phyloP scores from a whole-genome alignment of 495 filamentous ascomycete species.

The Aspergillus mulundensis region DNA sequence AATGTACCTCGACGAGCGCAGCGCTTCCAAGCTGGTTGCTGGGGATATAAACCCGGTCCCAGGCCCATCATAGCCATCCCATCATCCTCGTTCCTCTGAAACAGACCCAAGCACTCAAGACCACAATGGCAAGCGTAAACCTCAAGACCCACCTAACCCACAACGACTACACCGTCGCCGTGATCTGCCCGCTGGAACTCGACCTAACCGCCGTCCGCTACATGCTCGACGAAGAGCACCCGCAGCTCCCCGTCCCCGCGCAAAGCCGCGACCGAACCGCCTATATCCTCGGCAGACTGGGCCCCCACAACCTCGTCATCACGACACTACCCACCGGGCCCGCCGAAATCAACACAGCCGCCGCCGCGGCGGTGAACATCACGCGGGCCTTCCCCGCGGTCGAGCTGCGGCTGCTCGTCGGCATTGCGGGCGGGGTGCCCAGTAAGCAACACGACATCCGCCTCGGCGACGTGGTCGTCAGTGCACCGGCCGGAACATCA shows the following conservation, averaged over 20 bases:
- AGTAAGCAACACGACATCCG: slow-evolving; percentile 22
- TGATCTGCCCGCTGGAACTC: slow-evolving; percentile 30
- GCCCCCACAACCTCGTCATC: slow-evolving; percentile 32
- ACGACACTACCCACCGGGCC: slow-evolving; percentile 22
- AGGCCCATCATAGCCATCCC: no score
- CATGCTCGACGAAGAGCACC: slow-evolving; percentile 29
- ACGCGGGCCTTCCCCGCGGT: slow-evolving; percentile 18
- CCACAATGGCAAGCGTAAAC: background rate
- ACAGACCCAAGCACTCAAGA: background rate
- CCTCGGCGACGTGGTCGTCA: slow-evolving; percentile 36
- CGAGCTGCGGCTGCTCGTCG: slow-evolving; percentile 28
- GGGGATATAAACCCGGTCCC: no score
- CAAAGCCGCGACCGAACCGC: slow-evolving; percentile 26
- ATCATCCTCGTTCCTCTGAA: no score
- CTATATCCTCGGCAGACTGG: slow-evolving; percentile 29
- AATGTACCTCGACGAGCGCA: no score
- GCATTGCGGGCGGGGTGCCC: slow-evolving; percentile 35
- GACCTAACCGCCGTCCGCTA: slow-evolving; percentile 25
- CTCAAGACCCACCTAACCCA: background rate
- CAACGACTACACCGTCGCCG: slow-evolving; percentile 24
- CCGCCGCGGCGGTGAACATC: slow-evolving; percentile 22
- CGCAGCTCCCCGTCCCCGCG: slow-evolving; percentile 7
- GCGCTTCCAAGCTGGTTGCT: no score
- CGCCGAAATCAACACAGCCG: slow-evolving; percentile 22
- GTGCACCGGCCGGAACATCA: slow-evolving; percentile 10